Conservation (phyloP, 2,329 filamentous ascomycete species). For the Incumbomyces delicatus region DNA sequence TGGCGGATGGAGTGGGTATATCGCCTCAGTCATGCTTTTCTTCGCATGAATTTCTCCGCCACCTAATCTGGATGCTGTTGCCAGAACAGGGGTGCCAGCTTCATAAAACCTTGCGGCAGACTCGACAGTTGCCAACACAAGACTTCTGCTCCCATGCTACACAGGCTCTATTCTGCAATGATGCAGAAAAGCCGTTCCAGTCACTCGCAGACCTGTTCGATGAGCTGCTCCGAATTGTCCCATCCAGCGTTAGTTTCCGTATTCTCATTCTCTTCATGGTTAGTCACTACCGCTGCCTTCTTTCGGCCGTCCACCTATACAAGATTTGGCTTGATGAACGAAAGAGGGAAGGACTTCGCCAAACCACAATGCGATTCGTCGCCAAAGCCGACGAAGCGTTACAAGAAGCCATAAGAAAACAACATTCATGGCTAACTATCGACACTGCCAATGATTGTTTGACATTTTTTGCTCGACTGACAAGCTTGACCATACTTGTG, state of each 20-base stretch:
- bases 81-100: background rate
- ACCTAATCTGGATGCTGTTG: background rate
- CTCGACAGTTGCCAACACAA: background rate
- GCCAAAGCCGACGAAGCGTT: slow-evolving; percentile 27
- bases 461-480: slow-evolving; percentile 24
- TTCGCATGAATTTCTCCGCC: background rate
- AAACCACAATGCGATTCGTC: slow-evolving; percentile 4
- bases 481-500: slow-evolving; percentile 24
- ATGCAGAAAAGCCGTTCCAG: slow-evolving; percentile 69
- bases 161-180: slow-evolving; percentile 64
- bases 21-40: slow-evolving; percentile 6
- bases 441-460: slow-evolving; percentile 32
- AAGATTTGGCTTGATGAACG: background rate
- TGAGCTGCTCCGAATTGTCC: slow-evolving; percentile 6
- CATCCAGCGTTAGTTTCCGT: background rate
- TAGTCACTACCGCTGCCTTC: background rate
- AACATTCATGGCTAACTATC: slow-evolving; percentile 32
- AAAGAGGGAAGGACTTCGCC: background rate
- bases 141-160: background rate
- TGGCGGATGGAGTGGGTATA: slow-evolving; percentile 7
- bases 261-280: background rate
- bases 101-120: background rate
- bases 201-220: slow-evolving; percentile 52
- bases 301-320: background rate
- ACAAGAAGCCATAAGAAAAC: slow-evolving; percentile 32